Percentiles rank a stretch among this genome's conserved stretches.
These are phyloP conservation scores for Phytopythium ostracodes DNA, from an alignment of 352 stramenopile species.

Conservation along the genomic window DNA sequence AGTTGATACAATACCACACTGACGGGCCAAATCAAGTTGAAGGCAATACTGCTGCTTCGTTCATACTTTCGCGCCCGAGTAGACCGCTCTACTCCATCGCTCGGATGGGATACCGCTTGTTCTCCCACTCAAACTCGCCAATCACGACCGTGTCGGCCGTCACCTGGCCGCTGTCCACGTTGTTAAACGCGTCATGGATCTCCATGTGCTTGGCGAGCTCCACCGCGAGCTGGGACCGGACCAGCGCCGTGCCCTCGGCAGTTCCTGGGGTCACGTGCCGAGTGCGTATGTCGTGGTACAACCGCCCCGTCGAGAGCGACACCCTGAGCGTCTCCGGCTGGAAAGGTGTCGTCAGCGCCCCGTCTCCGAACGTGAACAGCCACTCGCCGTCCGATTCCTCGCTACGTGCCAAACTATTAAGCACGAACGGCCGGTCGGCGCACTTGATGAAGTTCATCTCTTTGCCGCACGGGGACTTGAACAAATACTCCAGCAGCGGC, in stretches of 20 bases:
- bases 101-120: slow-evolving; percentile 29
- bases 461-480: slow-evolving; percentile 67
- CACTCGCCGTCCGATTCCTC: slow-evolving; percentile 21
- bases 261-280: slow-evolving; percentile 35
- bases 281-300: slow-evolving; percentile 67
- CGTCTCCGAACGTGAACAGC: slow-evolving; percentile 54
- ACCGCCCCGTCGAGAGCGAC: slow-evolving; percentile 53
- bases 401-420: slow-evolving; percentile 44
- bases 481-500: slow-evolving; percentile 65
- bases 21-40: neutral
- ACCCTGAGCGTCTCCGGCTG: slow-evolving; percentile 49
- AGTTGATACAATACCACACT: neutral
- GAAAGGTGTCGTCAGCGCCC: slow-evolving; percentile 52
- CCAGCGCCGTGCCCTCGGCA: slow-evolving; percentile 37
- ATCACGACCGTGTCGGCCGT: slow-evolving; percentile 17
- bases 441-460: slow-evolving; percentile 89
- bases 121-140: slow-evolving; percentile 56
- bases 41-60: neutral
- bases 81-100: slow-evolving; percentile 28
- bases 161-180: slow-evolving; percentile 3
- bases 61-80: neutral
- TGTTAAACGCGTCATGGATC: slow-evolving; percentile 32
- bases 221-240: slow-evolving; percentile 72
- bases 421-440: slow-evolving; percentile 72
- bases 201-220: slow-evolving; percentile 59